Conservation (phyloP, 371 early-diverging fungal species). For the Lichtheimia hyalospora region DNA sequence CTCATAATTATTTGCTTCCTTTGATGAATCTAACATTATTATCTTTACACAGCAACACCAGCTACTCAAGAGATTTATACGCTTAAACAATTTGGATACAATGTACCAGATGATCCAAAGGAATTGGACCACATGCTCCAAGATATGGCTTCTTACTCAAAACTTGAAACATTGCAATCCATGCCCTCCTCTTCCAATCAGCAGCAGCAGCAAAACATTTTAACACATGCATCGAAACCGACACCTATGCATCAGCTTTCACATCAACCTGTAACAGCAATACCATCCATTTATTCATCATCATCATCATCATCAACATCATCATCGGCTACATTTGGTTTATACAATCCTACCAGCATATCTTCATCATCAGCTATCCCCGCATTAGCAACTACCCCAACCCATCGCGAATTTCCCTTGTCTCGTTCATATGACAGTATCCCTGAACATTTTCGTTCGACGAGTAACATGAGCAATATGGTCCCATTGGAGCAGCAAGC, state of each 20-base stretch:
- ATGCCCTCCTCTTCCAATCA: background rate
- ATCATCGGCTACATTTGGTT: background rate
- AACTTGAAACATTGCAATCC: background rate
- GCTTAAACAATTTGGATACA: constrained; percentile 47
- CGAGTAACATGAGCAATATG: too few species aligned
- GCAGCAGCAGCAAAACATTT: background rate
- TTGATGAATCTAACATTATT: too few species aligned
- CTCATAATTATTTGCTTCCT: too few species aligned
- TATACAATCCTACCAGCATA: too few species aligned
- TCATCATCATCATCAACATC: background rate
- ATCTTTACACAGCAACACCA: too few species aligned
- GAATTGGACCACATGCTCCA: background rate
- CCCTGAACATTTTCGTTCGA: too few species aligned
- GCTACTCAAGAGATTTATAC: constrained; percentile 36
- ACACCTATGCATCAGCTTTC: too few species aligned
- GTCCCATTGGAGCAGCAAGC: too few species aligned
- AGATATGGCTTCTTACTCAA: background rate
- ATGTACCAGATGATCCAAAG: constrained; percentile 14
- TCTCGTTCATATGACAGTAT: too few species aligned
- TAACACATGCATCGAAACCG: background rate
- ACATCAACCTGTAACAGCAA: too few species aligned
- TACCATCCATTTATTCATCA: background rate
- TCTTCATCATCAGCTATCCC: background rate
- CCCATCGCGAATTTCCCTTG: too few species aligned
- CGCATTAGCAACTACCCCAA: background rate